A percentile compares a stretch with the other conserved stretches of the same genome.
Conservation (phyloP, 2,329 filamentous ascomycete genomes). For the Cladophialophora chaetospira region DNA sequence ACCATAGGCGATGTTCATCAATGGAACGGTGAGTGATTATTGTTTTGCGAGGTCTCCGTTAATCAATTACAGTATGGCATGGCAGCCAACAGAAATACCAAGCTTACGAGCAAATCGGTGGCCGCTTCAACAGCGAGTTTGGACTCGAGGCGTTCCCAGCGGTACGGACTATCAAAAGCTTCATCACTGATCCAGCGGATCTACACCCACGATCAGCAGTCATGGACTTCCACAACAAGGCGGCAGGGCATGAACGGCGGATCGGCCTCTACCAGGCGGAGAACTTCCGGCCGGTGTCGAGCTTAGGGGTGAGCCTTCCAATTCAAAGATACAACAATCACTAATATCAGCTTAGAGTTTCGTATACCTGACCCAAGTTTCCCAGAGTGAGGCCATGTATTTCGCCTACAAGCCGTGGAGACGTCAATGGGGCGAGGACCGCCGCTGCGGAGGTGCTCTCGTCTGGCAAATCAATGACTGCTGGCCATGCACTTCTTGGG, state of each 20-base stretch:
- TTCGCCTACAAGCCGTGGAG: slow-evolving; percentile 60
- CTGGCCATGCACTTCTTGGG: slow-evolving; percentile 64
- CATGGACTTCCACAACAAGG: slow-evolving; percentile 6
- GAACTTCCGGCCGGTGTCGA: slow-evolving; percentile 63
- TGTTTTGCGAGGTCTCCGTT: neutral
- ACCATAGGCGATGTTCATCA: slow-evolving; percentile 3
- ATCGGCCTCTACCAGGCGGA: slow-evolving; percentile 87
- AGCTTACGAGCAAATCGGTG: neutral
- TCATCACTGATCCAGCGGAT: neutral
- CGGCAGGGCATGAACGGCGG: slow-evolving; percentile 72
- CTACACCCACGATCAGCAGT: neutral
- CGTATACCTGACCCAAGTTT: slow-evolving; percentile 66
- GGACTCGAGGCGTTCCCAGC: neutral
- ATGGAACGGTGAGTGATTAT: neutral
- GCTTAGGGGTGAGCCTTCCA: neutral
- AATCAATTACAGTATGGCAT: neutral
- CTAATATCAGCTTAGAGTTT: slow-evolving; percentile 51
- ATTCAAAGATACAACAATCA: neutral
- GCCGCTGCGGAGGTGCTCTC: slow-evolving; percentile 45
- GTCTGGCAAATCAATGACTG: slow-evolving; percentile 53
- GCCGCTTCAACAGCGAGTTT: slow-evolving; percentile 3
- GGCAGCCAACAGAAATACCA: neutral
- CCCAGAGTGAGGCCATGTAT: slow-evolving; percentile 62
- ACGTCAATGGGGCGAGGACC: slow-evolving; percentile 47
- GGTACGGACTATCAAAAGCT: neutral